phyloP scores from a whole-genome alignment of 225 moss, liverwort and hornwort genomes.

The Straminergon stramineum region DNA sequence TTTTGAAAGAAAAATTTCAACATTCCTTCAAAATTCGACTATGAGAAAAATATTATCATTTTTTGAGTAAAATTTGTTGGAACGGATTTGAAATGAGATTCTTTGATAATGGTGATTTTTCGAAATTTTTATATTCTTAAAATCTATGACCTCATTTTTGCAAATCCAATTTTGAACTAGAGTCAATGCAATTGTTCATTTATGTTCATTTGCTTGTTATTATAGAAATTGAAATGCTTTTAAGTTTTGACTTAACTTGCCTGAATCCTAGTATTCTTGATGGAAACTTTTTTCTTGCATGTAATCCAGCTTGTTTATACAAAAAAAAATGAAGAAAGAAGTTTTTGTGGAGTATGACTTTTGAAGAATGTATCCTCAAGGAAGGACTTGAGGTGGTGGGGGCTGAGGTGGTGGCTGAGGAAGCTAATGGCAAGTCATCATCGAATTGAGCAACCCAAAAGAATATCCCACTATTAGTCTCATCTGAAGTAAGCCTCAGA shows the following conservation, averaged over 20 bases:
- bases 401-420: no score
- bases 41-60: no score
- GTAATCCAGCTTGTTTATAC: slow-evolving; percentile 68
- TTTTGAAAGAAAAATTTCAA: no score
- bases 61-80: no score
- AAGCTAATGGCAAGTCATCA: slow-evolving; percentile 20
- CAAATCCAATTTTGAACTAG: no score
- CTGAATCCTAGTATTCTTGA: neutral
- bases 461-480: slow-evolving; percentile 58
- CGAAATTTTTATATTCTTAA: no score
- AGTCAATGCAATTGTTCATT: no score
- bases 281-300: neutral
- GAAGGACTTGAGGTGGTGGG: slow-evolving; percentile 46
- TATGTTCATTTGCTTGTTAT: neutral
- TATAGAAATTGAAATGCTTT: neutral
- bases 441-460: slow-evolving; percentile 51
- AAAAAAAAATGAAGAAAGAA: slow-evolving; percentile 79
- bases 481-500: slow-evolving; percentile 80
- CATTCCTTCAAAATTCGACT: no score
- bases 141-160: no score
- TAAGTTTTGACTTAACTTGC: neutral
- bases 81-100: no score
- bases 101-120: no score
- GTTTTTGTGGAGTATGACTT: slow-evolving; percentile 66
- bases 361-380: slow-evolving; percentile 87